Evolutionary conservation across 208 protist species (phyloP), one percentile per base, ranked within the genome.

Genomic region (Leishmania lainsoni): DNA sequence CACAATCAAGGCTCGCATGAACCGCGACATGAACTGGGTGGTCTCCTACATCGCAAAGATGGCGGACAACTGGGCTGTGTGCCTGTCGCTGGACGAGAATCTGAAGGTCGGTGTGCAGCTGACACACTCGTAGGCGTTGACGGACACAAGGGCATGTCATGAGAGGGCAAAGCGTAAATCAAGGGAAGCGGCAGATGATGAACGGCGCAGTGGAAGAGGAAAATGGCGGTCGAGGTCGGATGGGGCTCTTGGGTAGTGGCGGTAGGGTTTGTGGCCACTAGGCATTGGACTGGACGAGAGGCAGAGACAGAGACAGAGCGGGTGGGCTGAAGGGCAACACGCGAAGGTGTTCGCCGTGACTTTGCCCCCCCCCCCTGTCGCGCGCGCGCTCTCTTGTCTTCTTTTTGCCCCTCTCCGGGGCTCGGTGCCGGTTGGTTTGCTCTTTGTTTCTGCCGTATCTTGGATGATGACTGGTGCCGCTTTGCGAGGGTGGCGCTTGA

Each of bases 61-160:
- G 70, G 85, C 87, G 16, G 89, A 94, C 77, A 90, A 89, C 88
- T 96, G 92, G 92, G 91, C 86, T 12, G 87, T 84, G 22, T 87
- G 91, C 61, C 75, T 97, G 45, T 91, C 87, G 14, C n/a, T 95
- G 49, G 90, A 95, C 77, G 85, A 91, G 81, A 87, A 85, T 69
- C 72, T 89, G 72, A 92, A 90, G 85, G 52, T 86, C 26, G 94
- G 94, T 42, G 84, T 97, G 54, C 79, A 87, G 61, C 78, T 97
- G 73, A 94, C 94, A 3, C 90, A 94, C 86, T 81, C 81, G 52
- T 96, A 96, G 81, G 6, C 39, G 32, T 14, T n/a, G 20, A 32
- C 1, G 20, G 42, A 2, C 42, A 20, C 20, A n/a, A 16, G 20
- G 0, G 10, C 39, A 52, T 3, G 59, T 8, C 75, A 22, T n/a